These are phyloP conservation scores for Parietichytrium sp. DNA, from an alignment of 108 stramenopile genomes.

Conservation along the genomic window DNA sequence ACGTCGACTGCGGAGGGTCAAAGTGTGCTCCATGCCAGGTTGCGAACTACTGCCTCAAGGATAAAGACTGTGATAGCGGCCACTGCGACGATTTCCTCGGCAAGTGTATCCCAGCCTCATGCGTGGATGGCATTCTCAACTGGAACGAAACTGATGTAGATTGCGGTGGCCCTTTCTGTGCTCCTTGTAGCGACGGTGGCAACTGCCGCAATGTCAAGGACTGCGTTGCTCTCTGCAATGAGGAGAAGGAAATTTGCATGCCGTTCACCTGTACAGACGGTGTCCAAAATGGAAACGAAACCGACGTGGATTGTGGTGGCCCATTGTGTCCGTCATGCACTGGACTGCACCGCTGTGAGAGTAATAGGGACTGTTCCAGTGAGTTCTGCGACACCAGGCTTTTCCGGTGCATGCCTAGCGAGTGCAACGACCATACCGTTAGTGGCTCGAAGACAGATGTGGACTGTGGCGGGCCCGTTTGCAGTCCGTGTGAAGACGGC, in stretches of 20 bases:
- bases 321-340: conserved; percentile 32
- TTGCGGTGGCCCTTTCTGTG: conserved; percentile 14
- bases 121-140: conserved; percentile 39
- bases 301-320: conserved; percentile 41
- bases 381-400: conserved; percentile 20
- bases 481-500: not conserved
- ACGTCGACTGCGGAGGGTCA: conserved; percentile 35
- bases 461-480: conserved; percentile 37
- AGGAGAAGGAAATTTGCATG: conserved; percentile 11
- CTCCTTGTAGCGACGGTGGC: not conserved
- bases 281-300: conserved; percentile 35
- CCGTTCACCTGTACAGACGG: conserved; percentile 38
- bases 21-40: not conserved
- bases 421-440: conserved; percentile 1
- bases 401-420: not conserved
- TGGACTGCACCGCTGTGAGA: not conserved
- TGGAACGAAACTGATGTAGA: conserved; percentile 41
- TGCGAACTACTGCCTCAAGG: not conserved
- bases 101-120: not conserved
- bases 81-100: not conserved
- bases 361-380: not conserved
- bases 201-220: not conserved
- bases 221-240: conserved; percentile 11
- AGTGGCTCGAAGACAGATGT: conserved; percentile 27
- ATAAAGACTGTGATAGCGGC: conserved; percentile 14